These are phyloP conservation scores for Scolecobasidium constrictum DNA, from an alignment of 2,329 filamentous ascomycete genomes.

Conservation along the genomic window DNA sequence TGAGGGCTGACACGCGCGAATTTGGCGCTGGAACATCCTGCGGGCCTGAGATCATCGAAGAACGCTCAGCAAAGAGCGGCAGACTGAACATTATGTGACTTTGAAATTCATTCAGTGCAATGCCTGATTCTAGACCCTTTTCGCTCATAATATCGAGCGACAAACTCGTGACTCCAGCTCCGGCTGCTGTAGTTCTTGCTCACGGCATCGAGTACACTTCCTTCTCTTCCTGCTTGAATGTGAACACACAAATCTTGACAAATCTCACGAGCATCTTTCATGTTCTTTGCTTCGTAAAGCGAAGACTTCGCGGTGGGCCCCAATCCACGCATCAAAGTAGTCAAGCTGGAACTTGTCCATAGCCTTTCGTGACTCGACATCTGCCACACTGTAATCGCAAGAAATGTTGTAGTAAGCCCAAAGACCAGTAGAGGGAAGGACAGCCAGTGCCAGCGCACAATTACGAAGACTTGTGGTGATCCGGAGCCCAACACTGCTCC, in stretches of 20 bases:
- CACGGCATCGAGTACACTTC: neutral
- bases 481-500: neutral
- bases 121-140: too few relatives aligned
- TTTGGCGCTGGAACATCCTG: too few relatives aligned
- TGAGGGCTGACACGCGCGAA: too few relatives aligned
- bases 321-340: neutral
- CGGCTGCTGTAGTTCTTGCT: too few relatives aligned
- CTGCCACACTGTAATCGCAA: neutral
- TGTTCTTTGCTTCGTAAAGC: neutral
- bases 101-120: too few relatives aligned
- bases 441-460: neutral
- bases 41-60: too few relatives aligned
- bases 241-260: neutral
- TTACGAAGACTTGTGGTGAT: neutral
- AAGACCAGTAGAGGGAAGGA: neutral
- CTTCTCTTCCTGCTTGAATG: conserved; percentile 1
- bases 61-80: too few relatives aligned
- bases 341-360: neutral
- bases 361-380: neutral
- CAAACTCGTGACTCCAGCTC: too few relatives aligned
- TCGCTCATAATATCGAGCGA: too few relatives aligned
- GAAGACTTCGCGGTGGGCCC: neutral
- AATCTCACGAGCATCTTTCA: conserved; percentile 3
- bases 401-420: neutral
- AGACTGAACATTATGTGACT: too few relatives aligned